Percentiles rank a stretch among this genome's conserved stretches.
Conservation (phyloP, 1,284 basidiomycete species). For the Wallemia mellicola region DNA sequence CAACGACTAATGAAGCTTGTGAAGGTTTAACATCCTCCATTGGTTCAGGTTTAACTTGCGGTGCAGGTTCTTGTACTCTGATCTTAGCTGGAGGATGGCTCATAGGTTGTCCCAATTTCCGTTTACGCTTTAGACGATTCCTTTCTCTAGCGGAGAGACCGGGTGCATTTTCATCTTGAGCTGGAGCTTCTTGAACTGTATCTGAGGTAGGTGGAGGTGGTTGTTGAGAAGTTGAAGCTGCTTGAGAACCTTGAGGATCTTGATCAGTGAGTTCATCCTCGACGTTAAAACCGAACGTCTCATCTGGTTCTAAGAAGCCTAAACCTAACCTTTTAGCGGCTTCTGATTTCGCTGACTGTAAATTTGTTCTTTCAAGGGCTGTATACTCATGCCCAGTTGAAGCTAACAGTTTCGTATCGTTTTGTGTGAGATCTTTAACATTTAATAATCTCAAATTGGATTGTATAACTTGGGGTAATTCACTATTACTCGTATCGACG, state of each 20-base stretch:
- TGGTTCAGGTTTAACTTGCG: slow-evolving; percentile 4
- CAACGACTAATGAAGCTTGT: slow-evolving; percentile 10
- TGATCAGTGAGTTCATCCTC: slow-evolving; percentile 32
- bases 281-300: slow-evolving; percentile 39
- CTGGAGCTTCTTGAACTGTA: slow-evolving; percentile 1
- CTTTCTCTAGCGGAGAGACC: slow-evolving; percentile 53
- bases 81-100: slow-evolving; percentile 8
- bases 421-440: slow-evolving; percentile 37
- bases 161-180: slow-evolving; percentile 6
- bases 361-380: slow-evolving; percentile 34
- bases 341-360: slow-evolving; percentile 48
- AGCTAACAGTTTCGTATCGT: slow-evolving; percentile 43
- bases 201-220: neutral
- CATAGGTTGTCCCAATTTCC: slow-evolving; percentile 25
- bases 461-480: slow-evolving; percentile 12
- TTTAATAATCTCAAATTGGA: slow-evolving; percentile 39
- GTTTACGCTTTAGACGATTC: slow-evolving; percentile 66
- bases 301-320: slow-evolving; percentile 36
- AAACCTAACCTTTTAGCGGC: slow-evolving; percentile 51
- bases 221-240: slow-evolving; percentile 3
- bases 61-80: slow-evolving; percentile 4
- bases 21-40: slow-evolving; percentile 6
- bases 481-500: slow-evolving; percentile 16
- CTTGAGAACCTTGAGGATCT: neutral
- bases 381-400: slow-evolving; percentile 64